Base-by-base conservation (phyloP, 2,329 filamentous ascomycete genomes). In the Westerdykella aurantiaca region DNA sequence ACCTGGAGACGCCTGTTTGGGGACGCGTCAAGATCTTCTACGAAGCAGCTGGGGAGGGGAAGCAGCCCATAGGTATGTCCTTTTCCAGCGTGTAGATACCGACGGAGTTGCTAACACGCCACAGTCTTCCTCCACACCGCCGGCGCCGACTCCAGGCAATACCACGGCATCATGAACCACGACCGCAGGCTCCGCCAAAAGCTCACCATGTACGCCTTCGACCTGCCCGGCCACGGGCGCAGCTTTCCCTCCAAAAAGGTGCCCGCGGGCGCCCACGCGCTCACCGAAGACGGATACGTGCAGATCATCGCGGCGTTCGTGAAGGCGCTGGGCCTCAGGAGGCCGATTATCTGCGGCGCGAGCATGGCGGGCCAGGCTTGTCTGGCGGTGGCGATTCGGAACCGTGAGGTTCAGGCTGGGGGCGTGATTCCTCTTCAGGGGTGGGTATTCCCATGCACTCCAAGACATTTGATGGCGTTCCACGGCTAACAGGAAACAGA, bases 151-250 rank as follows among this genome's bases (percentile, higher is more conserved):
- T 63, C 65, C 22, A 56, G 73, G 22, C 72, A 76, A 51, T 76
- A 76, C 41, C 74, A 77, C 41, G 72, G 73, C 16, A 73, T 77
- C 2, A 70, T 77, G 71, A 76, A 76, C 43, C 66, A 76, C 43
- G 44, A 59, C 22, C 58, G 63, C 11, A 9, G 10, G 11, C 74
- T 74, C 70, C 62, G 68, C 16, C 67, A 72, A 55, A 70, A 63
- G 42, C 74, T 71, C 44, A 70, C 65, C 16, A 76, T 76, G 73
- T 70, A 69, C 37, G 71, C 71, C 1, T 73, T 76, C 38, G 74
- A 76, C 51, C 60, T 76, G 9, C 74, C 73, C 0, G 72, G 70
- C 2, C 74, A 76, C 47, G 73, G 73, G 1, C 56, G 72, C 6
- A 71, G 67, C 37, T 76, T 76, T 44, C 73, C 74, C 0, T 67